These are phyloP conservation scores for Phytomonas sp. DNA, from an alignment of 208 protist species.

Conservation along the genomic window DNA sequence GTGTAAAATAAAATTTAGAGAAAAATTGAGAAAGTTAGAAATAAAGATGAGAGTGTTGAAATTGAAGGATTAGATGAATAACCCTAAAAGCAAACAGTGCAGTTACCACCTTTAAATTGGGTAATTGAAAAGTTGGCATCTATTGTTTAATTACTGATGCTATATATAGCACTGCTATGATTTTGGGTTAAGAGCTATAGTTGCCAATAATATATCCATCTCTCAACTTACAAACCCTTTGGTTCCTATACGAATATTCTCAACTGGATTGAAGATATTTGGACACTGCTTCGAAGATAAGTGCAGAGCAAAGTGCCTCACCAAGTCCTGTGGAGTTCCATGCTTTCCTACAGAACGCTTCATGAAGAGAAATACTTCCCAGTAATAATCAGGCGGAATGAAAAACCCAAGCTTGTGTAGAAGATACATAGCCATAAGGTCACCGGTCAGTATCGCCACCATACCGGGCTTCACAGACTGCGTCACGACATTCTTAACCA, in stretches of 20 bases:
- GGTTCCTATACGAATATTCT: constrained; percentile 10
- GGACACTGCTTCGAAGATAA: constrained; percentile 29
- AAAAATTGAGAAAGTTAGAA: constrained; percentile 13
- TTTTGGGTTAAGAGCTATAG: not conserved
- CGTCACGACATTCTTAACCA: constrained; percentile 73
- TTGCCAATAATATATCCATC: not conserved
- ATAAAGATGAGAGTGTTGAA: constrained; percentile 1
- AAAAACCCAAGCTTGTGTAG: constrained; percentile 73
- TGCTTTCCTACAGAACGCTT: constrained; percentile 35
- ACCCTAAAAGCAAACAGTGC: not conserved
- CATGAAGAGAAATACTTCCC: constrained; percentile 74
- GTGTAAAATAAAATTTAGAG: constrained; percentile 4
- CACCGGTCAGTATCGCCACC: constrained; percentile 67
- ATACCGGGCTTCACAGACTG: constrained; percentile 73
- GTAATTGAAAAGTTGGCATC: not conserved
- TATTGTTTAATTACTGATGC: not conserved
- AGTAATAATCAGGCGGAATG: constrained; percentile 82
- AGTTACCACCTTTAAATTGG: not conserved
- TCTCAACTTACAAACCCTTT: not conserved
- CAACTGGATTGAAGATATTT: constrained; percentile 67
- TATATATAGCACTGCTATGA: not conserved
- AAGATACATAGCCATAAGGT: constrained; percentile 60
- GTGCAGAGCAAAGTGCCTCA: constrained; percentile 68
- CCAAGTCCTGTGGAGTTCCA: constrained; percentile 34
- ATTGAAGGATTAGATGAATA: constrained; percentile 1